Evolutionary conservation across 352 stramenopile species (phyloP).

Genomic region (Phytopythium sindhum): DNA sequence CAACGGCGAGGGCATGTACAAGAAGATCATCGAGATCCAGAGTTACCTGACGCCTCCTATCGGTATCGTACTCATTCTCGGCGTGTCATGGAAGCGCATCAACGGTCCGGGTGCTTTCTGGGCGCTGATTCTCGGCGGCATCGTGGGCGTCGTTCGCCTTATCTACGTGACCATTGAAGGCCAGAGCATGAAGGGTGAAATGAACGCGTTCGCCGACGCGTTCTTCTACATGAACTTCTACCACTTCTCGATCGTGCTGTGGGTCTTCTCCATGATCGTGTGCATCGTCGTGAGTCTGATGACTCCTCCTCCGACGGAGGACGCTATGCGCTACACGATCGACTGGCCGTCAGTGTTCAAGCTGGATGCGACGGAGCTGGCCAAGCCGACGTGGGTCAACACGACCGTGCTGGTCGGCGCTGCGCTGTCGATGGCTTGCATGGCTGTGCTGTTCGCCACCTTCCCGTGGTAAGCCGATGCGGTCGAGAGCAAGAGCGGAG

Average conservation of each 20-base stretch:
- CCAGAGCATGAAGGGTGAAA: slow-evolving; percentile 33
- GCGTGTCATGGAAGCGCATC: slow-evolving; percentile 45
- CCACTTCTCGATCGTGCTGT: slow-evolving; percentile 60
- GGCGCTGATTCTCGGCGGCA: slow-evolving; percentile 46
- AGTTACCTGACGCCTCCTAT: slow-evolving; percentile 60
- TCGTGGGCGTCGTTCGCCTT: slow-evolving; percentile 41
- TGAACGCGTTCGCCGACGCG: slow-evolving; percentile 34
- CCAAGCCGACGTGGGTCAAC: slow-evolving; percentile 49
- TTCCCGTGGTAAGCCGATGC: slow-evolving; percentile 13
- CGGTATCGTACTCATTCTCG: slow-evolving; percentile 56
- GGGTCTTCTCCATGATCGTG: slow-evolving; percentile 39
- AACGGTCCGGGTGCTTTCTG: slow-evolving; percentile 49
- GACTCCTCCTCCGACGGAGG: slow-evolving; percentile 29
- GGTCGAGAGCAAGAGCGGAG: neutral
- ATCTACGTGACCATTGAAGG: slow-evolving; percentile 64
- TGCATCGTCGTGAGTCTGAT: slow-evolving; percentile 53
- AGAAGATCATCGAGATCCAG: slow-evolving; percentile 58
- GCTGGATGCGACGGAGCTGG: slow-evolving; percentile 42
- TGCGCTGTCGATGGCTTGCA: slow-evolving; percentile 30
- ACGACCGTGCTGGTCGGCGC: slow-evolving; percentile 1
- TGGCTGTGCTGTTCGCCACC: slow-evolving; percentile 37
- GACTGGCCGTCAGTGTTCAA: slow-evolving; percentile 49
- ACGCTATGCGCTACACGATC: slow-evolving; percentile 50
- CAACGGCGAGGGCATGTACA: slow-evolving; percentile 55
- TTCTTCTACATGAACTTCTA: slow-evolving; percentile 79